Evolutionary conservation across 2,329 filamentous ascomycete genomes (phyloP), one percentile per base, ranked within the genome.

Genomic region (Cadophora sp.): DNA sequence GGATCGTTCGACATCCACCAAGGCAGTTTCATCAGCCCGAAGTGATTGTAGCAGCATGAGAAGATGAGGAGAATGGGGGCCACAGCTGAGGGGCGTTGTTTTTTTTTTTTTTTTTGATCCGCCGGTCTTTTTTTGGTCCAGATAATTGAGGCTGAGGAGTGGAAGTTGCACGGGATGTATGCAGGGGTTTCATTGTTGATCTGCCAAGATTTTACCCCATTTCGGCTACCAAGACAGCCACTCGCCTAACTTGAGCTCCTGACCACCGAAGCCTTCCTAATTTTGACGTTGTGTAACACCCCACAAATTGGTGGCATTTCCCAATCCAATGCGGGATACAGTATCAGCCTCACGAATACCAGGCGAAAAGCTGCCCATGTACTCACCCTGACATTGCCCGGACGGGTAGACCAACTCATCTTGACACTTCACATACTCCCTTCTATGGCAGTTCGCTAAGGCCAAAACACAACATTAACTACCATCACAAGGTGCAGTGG

Each of bases 1-100:
- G 61, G 41, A 18, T 64, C 20, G 36, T 56, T 9, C 33, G 65
- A 22, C 60, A 60, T 33, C 68, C 66, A 55, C 66, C 67, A 43
- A 39, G 68, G 43, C 55, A 64, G n/a, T 56, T 70, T 47, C 64
- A 51, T 20, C 62, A 62, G 41, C 45, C 48, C 24, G 67, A 69
- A 47, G 51, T 68, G 27, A 51, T 13, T 27, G 48, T 14, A 4
- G 22, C 14, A 27, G 48, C 16, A 13, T 51, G 48, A 30, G 6
- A 6, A 30, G 27, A 30, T 30, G 6, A 30, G 27, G 27, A 30
- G 27, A 30, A 51, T 51, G 22, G 48, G 22, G 22, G 22, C 48
- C 48, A 14, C 13, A 24, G 2, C 22, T 51, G 13, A 27, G 4
- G 20, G 48, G 48, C 22, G 48, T 51, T 51, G 22, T 27, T n/a